Evolutionary conservation across 805 yeast species (phyloP), one percentile per base, ranked within the genome.

Genomic region (Cyberlindnera nakhonratchasimensis): DNA sequence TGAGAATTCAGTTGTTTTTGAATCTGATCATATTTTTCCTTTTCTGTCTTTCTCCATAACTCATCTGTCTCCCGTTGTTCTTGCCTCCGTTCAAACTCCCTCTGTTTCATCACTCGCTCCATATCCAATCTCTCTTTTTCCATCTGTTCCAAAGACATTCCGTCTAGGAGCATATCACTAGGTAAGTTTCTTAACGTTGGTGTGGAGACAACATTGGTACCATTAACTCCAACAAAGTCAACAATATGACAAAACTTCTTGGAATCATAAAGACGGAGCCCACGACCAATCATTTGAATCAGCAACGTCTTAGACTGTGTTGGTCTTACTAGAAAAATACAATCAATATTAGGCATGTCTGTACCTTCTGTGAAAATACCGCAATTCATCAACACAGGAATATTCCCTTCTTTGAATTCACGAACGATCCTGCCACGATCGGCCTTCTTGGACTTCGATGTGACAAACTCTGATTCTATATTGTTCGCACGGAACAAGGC

Each of bases 291-390:
- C 96, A 90, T 90, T 58, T 90, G 98, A 14, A 80, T 71, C 28
- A 87, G 63, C 32, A 90, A 63, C 0, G 84, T 77, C 24, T 79
- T 65, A 1, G 96, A 89, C 44, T 72, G 72, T 0, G 96, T 86
- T 2, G 96, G 96, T 25, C 96, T 66, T 4, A 86, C 85, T 24
- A 90, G 61, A 22, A 90, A 68, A 11, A 90, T 66, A 23, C 88
- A 80, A 56, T 90, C 97, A 43, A 89, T 83, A 47, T 80, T 80
- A 3, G 97, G 97, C 16, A 91, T 80, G 64, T 90, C 97, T 0
- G 97, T 88, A 0, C 98, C 98, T 60, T 90, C 98, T 0, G 96
- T 90, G 53, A 91, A 82, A 6, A 90, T 86, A 14, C 85, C 87
- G 59, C 96, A 93, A 57, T 91, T 91, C 65, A 93, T 74, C 23